Evolutionary conservation across 805 yeast species (phyloP), one percentile per base, ranked within the genome.

Genomic region (Pichia eremophila): DNA sequence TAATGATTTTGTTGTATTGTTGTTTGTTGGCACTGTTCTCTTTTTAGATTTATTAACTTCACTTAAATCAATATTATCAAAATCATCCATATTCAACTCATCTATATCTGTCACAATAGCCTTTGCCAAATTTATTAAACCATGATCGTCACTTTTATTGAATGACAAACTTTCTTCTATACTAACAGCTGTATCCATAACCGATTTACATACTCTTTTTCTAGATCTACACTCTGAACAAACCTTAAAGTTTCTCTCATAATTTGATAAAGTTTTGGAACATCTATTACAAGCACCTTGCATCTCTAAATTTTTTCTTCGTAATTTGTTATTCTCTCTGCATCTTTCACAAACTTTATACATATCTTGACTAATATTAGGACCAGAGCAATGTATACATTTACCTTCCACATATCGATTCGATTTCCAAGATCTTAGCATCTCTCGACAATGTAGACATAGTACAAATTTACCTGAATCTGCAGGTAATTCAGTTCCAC

Each of bases 351-450:
- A 81, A n/a, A 81, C 86, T 57, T 80, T 81, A 62, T 67, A 81
- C 45, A 68, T 69, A 1, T 73, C 67, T 47, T 69, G 71, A 8
- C 71, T 59, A 17, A 63, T 56, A 46, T 72, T 71, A 8, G 81
- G 79, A 3, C 85, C 84, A 1, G 80, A 69, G 51, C 87, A 81
- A 57, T 81, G 86, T 15, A 81, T 83, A 64, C 87, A 81, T 55
- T 73, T 74, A 0, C 87, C 86, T 53, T 71, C 74, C 12, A 78
- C 77, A 7, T 78, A 83, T 39, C 87, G 66, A 46, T 69, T 72
- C 0, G 79, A 78, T 56, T 81, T 81, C 42, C 79, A 65, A 2
- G 72, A 65, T 51, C 86, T 66, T 32, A 81, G 64, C 38, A 73
- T 71, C 54, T 67, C 70, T 39, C 87, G 68, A 56, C 87, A 81